Evolutionary conservation across 208 protist species (phyloP), one percentile per base, ranked within the genome.

Genomic region (Trypanosoma brucei): DNA sequence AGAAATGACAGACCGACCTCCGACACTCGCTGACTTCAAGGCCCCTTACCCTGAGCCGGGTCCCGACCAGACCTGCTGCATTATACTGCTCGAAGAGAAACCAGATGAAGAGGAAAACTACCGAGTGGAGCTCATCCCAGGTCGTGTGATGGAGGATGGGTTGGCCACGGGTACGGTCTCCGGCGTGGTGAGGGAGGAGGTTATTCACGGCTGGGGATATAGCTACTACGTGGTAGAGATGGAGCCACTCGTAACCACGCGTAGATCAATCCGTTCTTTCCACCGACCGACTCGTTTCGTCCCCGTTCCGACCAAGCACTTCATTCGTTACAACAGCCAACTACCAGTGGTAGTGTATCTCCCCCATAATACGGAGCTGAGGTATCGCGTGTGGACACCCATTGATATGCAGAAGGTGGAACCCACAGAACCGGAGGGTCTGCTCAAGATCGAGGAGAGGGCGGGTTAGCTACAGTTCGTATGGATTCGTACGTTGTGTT

Each of bases 71-170:
- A 76, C 76, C 61, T 79, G 81, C 63, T 88, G 68, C 61, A 79
- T 86, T 38, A 84, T 92, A 56, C 83, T 83, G 62, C 81, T 88
- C 52, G 78, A 88, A 13, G 57, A 64, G 30, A 81, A 84, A 60
- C 71, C 58, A 22, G 63, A 81, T 53, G 75, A 86, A 40, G 45
- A 61, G 45, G 55, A 68, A 13, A 57, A 83, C 65, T 88, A 78
- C 67, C 78, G 82, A 64, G 55, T 92, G 57, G 60, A 88, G 72
- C 68, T 88, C 31, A 84, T 88, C 40, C 79, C 85, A 8, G 85
- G 85, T 35, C 74, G 72, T 31, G 58, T 79, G 33, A 58, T 74
- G 61, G 61, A 59, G 14, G 66, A 54, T 34, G 8, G 22, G 9
- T 6, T n/a, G 22, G 31, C 22, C 9, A 5, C 31, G 6, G 8